Conservation (phyloP, 1,139 yeast species). For the Yamadazyma friedrichii region DNA sequence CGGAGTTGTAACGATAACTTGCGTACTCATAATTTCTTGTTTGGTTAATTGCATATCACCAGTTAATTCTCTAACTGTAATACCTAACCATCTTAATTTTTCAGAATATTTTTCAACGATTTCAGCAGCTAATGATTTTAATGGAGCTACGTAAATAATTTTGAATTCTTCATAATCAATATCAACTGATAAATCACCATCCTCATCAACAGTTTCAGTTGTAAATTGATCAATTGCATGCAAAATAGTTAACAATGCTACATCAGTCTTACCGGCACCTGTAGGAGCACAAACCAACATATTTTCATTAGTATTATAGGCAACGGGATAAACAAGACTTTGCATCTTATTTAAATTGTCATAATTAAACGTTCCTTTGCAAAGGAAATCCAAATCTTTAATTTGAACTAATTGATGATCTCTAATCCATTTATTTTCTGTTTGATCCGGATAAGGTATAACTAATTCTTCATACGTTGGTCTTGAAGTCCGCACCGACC, state of each 20-base stretch:
- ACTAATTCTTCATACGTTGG: slow-evolving; percentile 77
- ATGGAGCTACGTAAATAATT: slow-evolving; percentile 88
- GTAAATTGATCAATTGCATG: slow-evolving; percentile 62
- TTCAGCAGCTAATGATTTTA: slow-evolving; percentile 96
- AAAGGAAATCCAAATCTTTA: slow-evolving; percentile 66
- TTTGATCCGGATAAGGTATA: slow-evolving; percentile 70
- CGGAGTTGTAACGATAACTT: slow-evolving; percentile 87
- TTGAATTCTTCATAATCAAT: slow-evolving; percentile 72
- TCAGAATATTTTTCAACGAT: slow-evolving; percentile 86
- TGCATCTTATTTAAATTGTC: slow-evolving; percentile 83
- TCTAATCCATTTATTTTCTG: slow-evolving; percentile 44
- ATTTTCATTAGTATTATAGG: slow-evolving; percentile 89
- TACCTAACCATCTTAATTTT: slow-evolving; percentile 80
- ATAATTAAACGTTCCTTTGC: slow-evolving; percentile 85
- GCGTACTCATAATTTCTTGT: slow-evolving; percentile 76
- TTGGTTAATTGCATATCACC: slow-evolving; percentile 85
- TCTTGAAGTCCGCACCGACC: slow-evolving; percentile 66
- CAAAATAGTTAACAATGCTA: slow-evolving; percentile 79
- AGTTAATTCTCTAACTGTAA: slow-evolving; percentile 82
- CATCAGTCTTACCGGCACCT: slow-evolving; percentile 98
- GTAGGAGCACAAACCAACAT: slow-evolving; percentile 98
- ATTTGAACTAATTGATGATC: slow-evolving; percentile 59
- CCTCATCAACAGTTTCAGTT: slow-evolving; percentile 46
- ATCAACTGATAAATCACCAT: slow-evolving; percentile 52
- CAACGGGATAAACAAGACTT: slow-evolving; percentile 87